A percentile compares a stretch with the other conserved stretches of the same genome.
These are phyloP conservation scores for Rhodotorula sp. DNA, from an alignment of 1,284 basidiomycete species.

Conservation along the genomic window DNA sequence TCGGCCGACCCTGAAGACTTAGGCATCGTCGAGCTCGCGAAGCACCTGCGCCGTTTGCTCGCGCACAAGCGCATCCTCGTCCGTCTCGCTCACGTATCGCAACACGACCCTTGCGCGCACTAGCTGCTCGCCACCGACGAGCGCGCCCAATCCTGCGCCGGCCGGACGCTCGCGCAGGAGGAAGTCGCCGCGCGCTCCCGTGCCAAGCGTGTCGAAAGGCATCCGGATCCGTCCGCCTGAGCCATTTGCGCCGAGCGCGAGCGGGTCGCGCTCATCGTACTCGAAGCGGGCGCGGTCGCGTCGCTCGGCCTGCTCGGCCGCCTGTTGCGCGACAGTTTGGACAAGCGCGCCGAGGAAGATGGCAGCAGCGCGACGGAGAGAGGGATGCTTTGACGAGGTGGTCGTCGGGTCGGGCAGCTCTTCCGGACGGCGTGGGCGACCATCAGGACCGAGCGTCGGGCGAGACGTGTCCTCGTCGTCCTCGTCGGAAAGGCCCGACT, in stretches of 20 bases:
- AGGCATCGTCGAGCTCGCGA: constrained; percentile 51
- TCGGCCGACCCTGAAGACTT: too few species aligned
- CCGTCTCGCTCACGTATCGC: constrained; percentile 69
- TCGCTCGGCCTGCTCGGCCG: background rate
- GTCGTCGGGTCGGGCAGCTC: constrained; percentile 61
- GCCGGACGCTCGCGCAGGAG: constrained; percentile 41
- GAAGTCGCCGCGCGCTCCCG: background rate
- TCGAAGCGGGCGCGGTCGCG: background rate
- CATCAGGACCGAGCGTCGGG: background rate
- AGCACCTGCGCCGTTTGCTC: constrained; percentile 75
- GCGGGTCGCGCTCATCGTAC: constrained; percentile 50
- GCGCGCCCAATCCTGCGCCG: background rate
- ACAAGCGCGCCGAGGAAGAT: constrained; percentile 72
- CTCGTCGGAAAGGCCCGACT: background rate
- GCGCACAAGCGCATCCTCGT: constrained; percentile 69
- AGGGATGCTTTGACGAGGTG: constrained; percentile 67
- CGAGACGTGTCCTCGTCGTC: background rate
- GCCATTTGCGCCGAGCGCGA: background rate
- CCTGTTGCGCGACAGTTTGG: constrained; percentile 13
- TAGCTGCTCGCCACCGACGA: constrained; percentile 44
- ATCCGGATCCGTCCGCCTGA: constrained; percentile 23
- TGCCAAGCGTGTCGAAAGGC: constrained; percentile 20
- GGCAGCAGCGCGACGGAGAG: constrained; percentile 75
- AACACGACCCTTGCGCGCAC: constrained; percentile 65
- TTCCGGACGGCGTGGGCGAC: constrained; percentile 18